Evolutionary conservation across 495 filamentous ascomycete genomes (phyloP).

Genomic region (Aspergillus homomorphus): DNA sequence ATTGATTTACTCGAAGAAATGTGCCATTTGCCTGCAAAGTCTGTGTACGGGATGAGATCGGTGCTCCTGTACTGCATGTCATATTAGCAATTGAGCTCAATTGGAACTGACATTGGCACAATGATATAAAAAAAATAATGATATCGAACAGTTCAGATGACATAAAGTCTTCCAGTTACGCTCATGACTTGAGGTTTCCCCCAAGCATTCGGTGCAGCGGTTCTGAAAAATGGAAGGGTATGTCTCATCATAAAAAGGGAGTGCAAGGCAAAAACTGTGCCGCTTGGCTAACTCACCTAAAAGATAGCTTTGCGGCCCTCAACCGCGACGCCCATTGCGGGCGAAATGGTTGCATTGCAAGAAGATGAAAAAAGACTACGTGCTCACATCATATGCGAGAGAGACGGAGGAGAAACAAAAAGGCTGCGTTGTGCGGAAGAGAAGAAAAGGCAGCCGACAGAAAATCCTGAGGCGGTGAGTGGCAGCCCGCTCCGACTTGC

Average conservation of each 20-base stretch:
- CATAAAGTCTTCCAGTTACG: conserved; percentile 30
- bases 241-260: conserved; percentile 50
- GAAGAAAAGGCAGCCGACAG: conserved; percentile 6
- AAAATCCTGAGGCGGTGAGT: conserved; percentile 21
- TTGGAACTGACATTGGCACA: conserved; percentile 1
- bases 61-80: conserved; percentile 29
- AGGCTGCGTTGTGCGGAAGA: conserved; percentile 13
- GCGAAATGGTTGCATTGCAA: conserved; percentile 42
- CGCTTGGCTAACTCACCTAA: conserved; percentile 34
- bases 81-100: conserved; percentile 12
- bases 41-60: conserved; percentile 5
- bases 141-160: conserved; percentile 20
- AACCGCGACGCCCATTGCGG: conserved; percentile 30
- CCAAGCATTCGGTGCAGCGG: conserved; percentile 90
- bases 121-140: conserved; percentile 12
- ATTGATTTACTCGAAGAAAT: conserved; percentile 9
- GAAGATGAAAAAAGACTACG: conserved; percentile 13
- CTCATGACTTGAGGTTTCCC: conserved; percentile 35
- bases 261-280: conserved; percentile 13
- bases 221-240: conserved; percentile 58
- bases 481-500: conserved; percentile 5
- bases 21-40: conserved; percentile 5
- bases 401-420: conserved; percentile 14
- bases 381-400: conserved; percentile 16
- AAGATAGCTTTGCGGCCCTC: conserved; percentile 24